Percentiles rank a stretch among this genome's conserved stretches.
Conservation (phyloP, 225 moss, liverwort and hornwort species). For the Pleurozium schreberi region DNA sequence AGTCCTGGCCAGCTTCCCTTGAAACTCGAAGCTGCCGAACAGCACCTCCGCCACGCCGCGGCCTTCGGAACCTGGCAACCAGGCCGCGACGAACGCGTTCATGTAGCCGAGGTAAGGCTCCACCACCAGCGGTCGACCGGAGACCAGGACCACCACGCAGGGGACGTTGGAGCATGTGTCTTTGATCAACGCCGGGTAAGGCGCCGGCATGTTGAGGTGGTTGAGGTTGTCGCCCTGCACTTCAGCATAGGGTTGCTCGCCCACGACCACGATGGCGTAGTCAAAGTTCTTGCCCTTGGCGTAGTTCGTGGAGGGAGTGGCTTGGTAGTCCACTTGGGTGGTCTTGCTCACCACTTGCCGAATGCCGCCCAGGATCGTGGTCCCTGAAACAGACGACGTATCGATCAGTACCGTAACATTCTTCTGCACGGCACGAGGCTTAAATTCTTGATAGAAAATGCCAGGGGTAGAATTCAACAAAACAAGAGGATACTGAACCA, state of each 20-base stretch:
- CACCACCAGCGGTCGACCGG: constrained; percentile 53
- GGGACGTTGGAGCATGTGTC: constrained; percentile 38
- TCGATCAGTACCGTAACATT: background rate
- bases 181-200: constrained; percentile 33
- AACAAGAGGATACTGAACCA: too few relatives aligned
- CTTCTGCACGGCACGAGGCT: background rate
- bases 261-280: constrained; percentile 55
- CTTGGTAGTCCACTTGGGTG: constrained; percentile 28
- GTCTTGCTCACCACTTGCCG: constrained; percentile 7
- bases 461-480: background rate
- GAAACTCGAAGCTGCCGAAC: constrained; percentile 52
- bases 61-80: constrained; percentile 58
- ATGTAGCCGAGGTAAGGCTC: constrained; percentile 37
- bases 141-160: constrained; percentile 52
- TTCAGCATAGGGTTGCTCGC: constrained; percentile 63
- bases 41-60: constrained; percentile 45
- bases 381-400: constrained; percentile 11
- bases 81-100: constrained; percentile 58
- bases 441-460: background rate
- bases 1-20: constrained; percentile 38
- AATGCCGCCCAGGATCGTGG: constrained; percentile 46
- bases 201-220: constrained; percentile 34
- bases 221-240: constrained; percentile 52
- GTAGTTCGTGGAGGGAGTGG: constrained; percentile 12
- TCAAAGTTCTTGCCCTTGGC: constrained; percentile 20